Evolutionary conservation across 305 asterid species (phyloP), one percentile per base, ranked within the genome.

Genomic region (Nicotiana rustica): DNA sequence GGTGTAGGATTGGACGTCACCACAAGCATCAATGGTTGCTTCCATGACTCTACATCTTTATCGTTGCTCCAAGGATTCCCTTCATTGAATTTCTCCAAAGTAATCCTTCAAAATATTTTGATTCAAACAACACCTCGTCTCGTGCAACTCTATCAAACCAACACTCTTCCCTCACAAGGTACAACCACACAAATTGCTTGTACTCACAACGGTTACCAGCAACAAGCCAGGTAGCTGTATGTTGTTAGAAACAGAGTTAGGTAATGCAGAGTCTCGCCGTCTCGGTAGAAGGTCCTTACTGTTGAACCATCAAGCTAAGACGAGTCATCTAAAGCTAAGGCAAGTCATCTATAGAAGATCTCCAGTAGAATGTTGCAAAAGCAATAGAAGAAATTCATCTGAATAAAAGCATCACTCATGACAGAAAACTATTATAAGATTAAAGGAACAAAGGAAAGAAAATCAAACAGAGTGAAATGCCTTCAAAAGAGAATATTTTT

Each of bases 321-420:
- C 78, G 6, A 5, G 38, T 71, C 19, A 71, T 71, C 60, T 19
- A 19, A 71, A 71, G 60, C 38, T 19, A 44, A 19, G 38, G 49
- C 78, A 12, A 6, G 38, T 71, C 19, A 71, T 71, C 60, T 21
- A 13, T 44, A 70, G 0, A 8, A 10, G 2, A 71, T 71, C 38
- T 47, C 38, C 29, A 71, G 38, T 62, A 73, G 65, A 75, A 55
- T 15, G 66, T 55, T 29, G 80, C 65, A 76, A 76, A 76, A n/a
- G 62, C 65, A 55, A 25, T 29, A 29, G 25, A 21, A 47, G 47
- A 76, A 18, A 76, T 76, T 1, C 49, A 55, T 15, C 80, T 17
- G 5, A 17, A 73, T 36, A 25, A 73, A 47, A 17, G 21, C 62
- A 49, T 73, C 36, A 25, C 62, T 73, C 41, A 14, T 21, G 79